A percentile compares a stretch with the other conserved stretches of the same genome.
Conservation (phyloP, 2,329 filamentous ascomycete species). For the Sclerotinia glacialis region DNA sequence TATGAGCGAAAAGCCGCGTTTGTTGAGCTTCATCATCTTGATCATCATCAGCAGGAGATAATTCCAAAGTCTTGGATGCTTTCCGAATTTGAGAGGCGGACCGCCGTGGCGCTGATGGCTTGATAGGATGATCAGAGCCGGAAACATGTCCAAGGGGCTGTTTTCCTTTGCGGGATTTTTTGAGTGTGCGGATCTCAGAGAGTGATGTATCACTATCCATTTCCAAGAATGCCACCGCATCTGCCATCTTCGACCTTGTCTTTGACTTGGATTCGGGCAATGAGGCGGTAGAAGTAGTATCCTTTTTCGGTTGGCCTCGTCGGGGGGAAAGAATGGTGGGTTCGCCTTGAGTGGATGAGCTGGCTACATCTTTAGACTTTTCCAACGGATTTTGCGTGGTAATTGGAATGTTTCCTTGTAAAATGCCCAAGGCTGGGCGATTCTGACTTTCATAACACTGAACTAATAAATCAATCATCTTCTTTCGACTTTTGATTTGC, state of each 20-base stretch:
- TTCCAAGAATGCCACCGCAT: slow-evolving; percentile 27
- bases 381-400: not conserved
- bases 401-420: slow-evolving; percentile 32
- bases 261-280: slow-evolving; percentile 25
- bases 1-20: slow-evolving; percentile 48
- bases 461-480: slow-evolving; percentile 67
- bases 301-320: slow-evolving; percentile 44
- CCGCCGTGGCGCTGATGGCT: slow-evolving; percentile 35
- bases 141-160: slow-evolving; percentile 47
- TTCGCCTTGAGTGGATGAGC: slow-evolving; percentile 26
- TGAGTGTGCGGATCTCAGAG: slow-evolving; percentile 35
- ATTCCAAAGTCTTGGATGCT: slow-evolving; percentile 26
- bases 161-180: slow-evolving; percentile 32
- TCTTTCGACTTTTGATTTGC: slow-evolving; percentile 61
- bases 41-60: slow-evolving; percentile 20
- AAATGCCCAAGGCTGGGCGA: slow-evolving; percentile 31
- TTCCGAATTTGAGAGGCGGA: slow-evolving; percentile 26
- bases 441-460: slow-evolving; percentile 68
- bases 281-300: slow-evolving; percentile 25
- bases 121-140: slow-evolving; percentile 45
- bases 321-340: slow-evolving; percentile 38
- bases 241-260: slow-evolving; percentile 27
- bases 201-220: slow-evolving; percentile 30
- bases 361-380: slow-evolving; percentile 7
- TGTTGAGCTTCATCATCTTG: slow-evolving; percentile 41